Percentiles rank a stretch among this genome's conserved stretches.
phyloP scores from a whole-genome alignment of 495 filamentous ascomycete genomes.

The Podospora pseudocomata region DNA sequence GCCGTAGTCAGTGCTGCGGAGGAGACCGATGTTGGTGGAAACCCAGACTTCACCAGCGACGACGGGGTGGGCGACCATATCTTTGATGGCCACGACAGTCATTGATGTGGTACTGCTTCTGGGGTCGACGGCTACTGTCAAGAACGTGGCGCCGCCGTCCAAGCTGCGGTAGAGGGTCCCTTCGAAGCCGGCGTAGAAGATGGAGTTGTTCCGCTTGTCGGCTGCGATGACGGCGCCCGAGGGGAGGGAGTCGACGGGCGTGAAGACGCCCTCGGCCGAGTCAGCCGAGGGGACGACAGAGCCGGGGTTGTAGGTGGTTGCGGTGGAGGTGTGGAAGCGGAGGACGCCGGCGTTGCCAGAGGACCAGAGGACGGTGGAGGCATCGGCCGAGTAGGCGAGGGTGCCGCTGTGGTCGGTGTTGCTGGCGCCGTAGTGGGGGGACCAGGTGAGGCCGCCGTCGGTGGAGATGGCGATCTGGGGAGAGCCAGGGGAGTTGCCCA shows the following conservation, averaged over 20 bases:
- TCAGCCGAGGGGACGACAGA: slow-evolving; percentile 37
- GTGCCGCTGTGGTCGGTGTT: slow-evolving; percentile 42
- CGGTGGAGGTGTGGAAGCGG: slow-evolving; percentile 46
- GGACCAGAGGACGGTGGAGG: slow-evolving; percentile 50
- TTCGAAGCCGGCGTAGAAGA: slow-evolving; percentile 51
- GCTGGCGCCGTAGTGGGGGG: slow-evolving; percentile 43
- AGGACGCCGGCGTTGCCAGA: slow-evolving; percentile 39
- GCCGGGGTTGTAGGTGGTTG: slow-evolving; percentile 50
- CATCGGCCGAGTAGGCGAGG: slow-evolving; percentile 52
- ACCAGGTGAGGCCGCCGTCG: slow-evolving; percentile 48
- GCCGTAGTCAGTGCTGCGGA: slow-evolving; percentile 50
- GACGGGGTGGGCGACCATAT: slow-evolving; percentile 48
- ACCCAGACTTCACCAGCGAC: slow-evolving; percentile 52
- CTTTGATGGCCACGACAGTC: slow-evolving; percentile 38
- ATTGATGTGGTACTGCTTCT: slow-evolving; percentile 31
- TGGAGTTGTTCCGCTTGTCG: slow-evolving; percentile 49
- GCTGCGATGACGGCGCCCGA: slow-evolving; percentile 46
- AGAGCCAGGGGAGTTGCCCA: slow-evolving; percentile 46
- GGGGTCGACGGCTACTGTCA: slow-evolving; percentile 15
- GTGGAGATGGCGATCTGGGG: slow-evolving; percentile 42
- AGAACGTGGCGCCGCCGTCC: slow-evolving; percentile 45
- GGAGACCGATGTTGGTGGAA: slow-evolving; percentile 51
- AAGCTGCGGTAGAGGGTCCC: slow-evolving; percentile 46
- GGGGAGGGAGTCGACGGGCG: slow-evolving; percentile 42
- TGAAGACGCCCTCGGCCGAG: slow-evolving; percentile 43